Conservation (phyloP, 768 basidiomycete genomes). For the Pluteus cervinus region DNA sequence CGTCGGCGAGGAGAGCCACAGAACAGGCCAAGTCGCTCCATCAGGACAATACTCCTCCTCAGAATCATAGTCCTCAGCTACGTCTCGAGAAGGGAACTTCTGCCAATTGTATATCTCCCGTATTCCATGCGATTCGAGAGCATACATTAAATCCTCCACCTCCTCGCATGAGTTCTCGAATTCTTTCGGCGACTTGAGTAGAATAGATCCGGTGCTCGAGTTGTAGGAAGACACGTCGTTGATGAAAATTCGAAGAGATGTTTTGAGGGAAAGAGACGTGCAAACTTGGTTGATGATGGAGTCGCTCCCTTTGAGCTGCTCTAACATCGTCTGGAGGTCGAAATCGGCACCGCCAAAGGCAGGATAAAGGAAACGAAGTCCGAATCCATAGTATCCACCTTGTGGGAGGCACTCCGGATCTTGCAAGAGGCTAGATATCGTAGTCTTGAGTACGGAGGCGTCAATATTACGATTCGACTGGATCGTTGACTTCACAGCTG, state of each 20-base stretch:
- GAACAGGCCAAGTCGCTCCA: conserved; percentile 8
- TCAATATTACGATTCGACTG: background rate
- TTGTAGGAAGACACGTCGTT: too few species aligned
- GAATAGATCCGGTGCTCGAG: too few species aligned
- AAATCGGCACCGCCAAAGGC: conserved; percentile 10
- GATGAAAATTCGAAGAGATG: too few species aligned
- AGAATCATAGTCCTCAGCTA: too few species aligned
- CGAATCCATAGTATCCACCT: conserved; percentile 35
- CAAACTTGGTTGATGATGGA: conserved; percentile 17
- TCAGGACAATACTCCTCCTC: background rate
- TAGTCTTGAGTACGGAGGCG: conserved; percentile 5
- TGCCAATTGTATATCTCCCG: too few species aligned
- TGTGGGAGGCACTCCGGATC: conserved; percentile 28
- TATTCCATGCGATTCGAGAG: too few species aligned
- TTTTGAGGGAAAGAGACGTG: conserved; percentile 10
- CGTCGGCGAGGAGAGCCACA: conserved; percentile 7
- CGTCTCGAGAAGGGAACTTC: too few species aligned
- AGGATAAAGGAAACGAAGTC: conserved; percentile 31
- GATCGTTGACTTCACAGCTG: too few species aligned
- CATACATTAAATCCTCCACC: too few species aligned
- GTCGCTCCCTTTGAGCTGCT: conserved; percentile 22
- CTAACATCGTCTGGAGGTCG: conserved; percentile 3
- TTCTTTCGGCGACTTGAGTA: too few species aligned
- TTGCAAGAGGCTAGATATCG: conserved; percentile 20
- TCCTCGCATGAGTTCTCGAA: too few species aligned